phyloP scores from a whole-genome alignment of 2,329 filamentous ascomycete genomes.

The Colletotrichum sp. region DNA sequence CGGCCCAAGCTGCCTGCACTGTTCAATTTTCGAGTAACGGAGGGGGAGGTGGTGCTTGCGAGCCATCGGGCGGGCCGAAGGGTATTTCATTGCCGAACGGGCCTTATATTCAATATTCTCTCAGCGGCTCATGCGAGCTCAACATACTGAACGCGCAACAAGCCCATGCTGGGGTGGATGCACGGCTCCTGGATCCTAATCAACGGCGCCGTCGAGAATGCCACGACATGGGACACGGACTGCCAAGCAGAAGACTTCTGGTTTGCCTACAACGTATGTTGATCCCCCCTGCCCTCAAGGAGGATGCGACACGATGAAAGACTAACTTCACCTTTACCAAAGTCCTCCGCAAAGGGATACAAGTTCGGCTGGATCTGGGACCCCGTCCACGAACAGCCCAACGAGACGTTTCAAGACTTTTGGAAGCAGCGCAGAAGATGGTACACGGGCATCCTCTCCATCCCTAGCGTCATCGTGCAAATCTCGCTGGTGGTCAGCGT shows the following conservation, averaged over 20 bases:
- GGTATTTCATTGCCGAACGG: not conserved
- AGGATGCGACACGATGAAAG: fast-evolving
- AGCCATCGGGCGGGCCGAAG: not conserved
- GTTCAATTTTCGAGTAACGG: not conserved
- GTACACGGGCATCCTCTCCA: not conserved
- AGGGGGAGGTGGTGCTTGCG: not conserved
- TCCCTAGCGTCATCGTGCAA: not conserved
- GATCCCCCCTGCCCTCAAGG: not conserved
- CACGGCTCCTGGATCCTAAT: constrained; percentile 4
- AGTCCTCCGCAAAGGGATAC: not conserved
- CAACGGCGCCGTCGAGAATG: not conserved
- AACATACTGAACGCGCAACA: not conserved
- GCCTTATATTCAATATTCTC: not conserved
- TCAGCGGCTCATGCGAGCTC: not conserved
- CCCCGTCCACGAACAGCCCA: not conserved
- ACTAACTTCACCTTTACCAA: not conserved
- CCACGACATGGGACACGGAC: not conserved
- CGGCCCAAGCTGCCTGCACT: not conserved
- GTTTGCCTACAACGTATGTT: not conserved
- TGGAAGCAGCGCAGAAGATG: constrained; percentile 4
- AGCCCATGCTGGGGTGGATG: not conserved
- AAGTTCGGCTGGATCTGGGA: not conserved
- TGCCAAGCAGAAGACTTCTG: not conserved
- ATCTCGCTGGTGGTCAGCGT: not conserved
- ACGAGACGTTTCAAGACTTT: not conserved